Conservation (phyloP, 1,284 basidiomycete species). For the Calocybe gambosa region DNA sequence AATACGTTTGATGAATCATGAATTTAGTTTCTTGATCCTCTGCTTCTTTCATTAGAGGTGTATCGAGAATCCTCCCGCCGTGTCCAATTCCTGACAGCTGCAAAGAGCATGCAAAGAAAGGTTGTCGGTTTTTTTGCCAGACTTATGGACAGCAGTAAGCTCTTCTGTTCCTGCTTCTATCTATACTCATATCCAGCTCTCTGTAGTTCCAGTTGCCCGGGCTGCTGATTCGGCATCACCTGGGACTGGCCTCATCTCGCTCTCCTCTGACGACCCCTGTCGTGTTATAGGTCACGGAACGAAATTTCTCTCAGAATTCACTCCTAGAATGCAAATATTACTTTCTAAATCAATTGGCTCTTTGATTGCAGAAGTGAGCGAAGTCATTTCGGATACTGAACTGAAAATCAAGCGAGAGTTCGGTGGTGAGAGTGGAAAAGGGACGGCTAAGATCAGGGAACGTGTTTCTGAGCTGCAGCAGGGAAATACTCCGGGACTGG, state of each 20-base stretch:
- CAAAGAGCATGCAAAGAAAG: slow-evolving; percentile 81
- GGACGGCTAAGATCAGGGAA: slow-evolving; percentile 64
- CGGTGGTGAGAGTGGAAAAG: slow-evolving; percentile 75
- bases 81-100: slow-evolving; percentile 91
- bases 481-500: slow-evolving; percentile 54
- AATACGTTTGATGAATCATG: slow-evolving; percentile 12
- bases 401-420: slow-evolving; percentile 87
- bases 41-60: slow-evolving; percentile 86
- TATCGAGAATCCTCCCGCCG: slow-evolving; percentile 79
- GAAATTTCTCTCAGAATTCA: slow-evolving; percentile 73
- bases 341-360: slow-evolving; percentile 81
- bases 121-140: slow-evolving; percentile 81
- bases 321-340: slow-evolving; percentile 82
- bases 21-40: slow-evolving; percentile 87
- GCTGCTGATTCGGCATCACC: slow-evolving; percentile 85
- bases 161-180: background rate
- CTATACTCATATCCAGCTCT: background rate
- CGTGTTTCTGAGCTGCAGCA: slow-evolving; percentile 52
- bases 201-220: slow-evolving; percentile 84
- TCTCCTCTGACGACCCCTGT: slow-evolving; percentile 75
- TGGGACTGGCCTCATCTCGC: slow-evolving; percentile 70
- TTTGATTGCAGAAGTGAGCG: slow-evolving; percentile 77
- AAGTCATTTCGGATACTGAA: slow-evolving; percentile 88
- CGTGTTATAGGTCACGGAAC: slow-evolving; percentile 80
- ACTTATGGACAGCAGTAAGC: slow-evolving; percentile 89